These are phyloP conservation scores for Entonaema liquescens DNA, from an alignment of 495 filamentous ascomycete species.

Conservation along the genomic window DNA sequence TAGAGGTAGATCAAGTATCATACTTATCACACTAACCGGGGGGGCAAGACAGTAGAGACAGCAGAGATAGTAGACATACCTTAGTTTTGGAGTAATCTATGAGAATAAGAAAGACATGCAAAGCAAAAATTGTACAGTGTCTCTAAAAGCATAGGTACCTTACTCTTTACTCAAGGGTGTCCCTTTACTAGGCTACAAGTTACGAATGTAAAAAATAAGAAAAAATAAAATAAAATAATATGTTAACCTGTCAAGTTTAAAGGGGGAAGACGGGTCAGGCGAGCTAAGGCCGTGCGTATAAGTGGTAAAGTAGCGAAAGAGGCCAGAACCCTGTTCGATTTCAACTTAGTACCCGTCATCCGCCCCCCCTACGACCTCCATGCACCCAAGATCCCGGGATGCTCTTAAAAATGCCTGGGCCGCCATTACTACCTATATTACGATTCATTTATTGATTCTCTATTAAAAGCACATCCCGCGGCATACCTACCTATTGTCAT, in stretches of 20 bases:
- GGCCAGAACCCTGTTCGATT: constrained; percentile 42
- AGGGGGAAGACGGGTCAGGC: constrained; percentile 7
- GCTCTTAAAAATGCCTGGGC: constrained; percentile 27
- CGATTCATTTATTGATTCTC: constrained; percentile 37
- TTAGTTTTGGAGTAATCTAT: not conserved
- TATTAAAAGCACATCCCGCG: not conserved
- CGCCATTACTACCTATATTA: constrained; percentile 39
- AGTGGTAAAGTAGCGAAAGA: constrained; percentile 25
- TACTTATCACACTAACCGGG: not conserved
- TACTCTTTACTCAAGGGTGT: no score
- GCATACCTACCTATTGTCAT: no score
- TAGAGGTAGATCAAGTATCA: not conserved
- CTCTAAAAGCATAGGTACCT: constrained; percentile 12
- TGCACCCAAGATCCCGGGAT: constrained; percentile 47
- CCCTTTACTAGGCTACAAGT: constrained; percentile 4
- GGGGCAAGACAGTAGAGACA: not conserved
- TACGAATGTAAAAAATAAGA: constrained; percentile 3
- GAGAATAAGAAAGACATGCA: constrained; percentile 9
- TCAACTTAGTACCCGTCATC: constrained; percentile 35
- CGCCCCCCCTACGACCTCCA: constrained; percentile 38
- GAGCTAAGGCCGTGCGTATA: constrained; percentile 8
- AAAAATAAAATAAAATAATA: no score
- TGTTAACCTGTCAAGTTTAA: constrained; percentile 16
- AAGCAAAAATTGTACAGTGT: constrained; percentile 18
- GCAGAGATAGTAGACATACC: no score